Base-by-base conservation (phyloP, 2,329 filamentous ascomycete species). In the Aspergillus piperis region DNA sequence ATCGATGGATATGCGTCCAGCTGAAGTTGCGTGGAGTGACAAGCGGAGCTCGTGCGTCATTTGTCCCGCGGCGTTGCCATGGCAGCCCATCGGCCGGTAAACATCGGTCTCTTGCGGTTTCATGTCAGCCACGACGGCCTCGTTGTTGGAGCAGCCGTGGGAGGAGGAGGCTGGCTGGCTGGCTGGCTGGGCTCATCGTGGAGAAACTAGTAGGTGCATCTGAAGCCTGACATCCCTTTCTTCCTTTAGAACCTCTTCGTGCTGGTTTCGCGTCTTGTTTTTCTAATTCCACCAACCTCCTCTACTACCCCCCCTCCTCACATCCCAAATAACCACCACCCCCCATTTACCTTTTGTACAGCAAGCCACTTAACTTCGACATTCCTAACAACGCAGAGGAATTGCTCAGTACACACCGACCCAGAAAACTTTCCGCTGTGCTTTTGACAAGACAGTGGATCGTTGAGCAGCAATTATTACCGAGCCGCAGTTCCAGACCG, bases 1-100 rank as follows among this genome's bases (percentile, higher is more conserved):
- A 36, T 36, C 11, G 5, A 36, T 36, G 32, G 32, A 36, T 13
- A 36, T 36, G 32, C 13, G 48, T 27, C n/a, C 23, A 58, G 50
- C 23, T 50, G 42, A 57, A 30, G 41, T 36, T 36, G 32, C 32
- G 32, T 47, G 50, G 21, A 49, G 21, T 36, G 57, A 48, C 50
- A 39, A 39, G 61, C 58, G 50, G 58, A 58, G 30, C 44, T 47
- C 19, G 50, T 63, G 62, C 62, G 61, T 63, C 64, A 63, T 62
- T 60, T 59, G 59, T 57, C 51, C 52, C 54, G 59, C 52, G 52
- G 58, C 62, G 74, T 76, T 76, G 74, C 74, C 69, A 76, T 76
- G 71, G 71, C 73, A 76, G 69, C 70, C 54, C 56, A 67, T 69
- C 70, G 71, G 62, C 66, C 56, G 57, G 74, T 75, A 75, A 75